These are phyloP conservation scores for Penicillium oxalicum DNA, from an alignment of 2,329 filamentous ascomycete genomes.

Conservation along the genomic window DNA sequence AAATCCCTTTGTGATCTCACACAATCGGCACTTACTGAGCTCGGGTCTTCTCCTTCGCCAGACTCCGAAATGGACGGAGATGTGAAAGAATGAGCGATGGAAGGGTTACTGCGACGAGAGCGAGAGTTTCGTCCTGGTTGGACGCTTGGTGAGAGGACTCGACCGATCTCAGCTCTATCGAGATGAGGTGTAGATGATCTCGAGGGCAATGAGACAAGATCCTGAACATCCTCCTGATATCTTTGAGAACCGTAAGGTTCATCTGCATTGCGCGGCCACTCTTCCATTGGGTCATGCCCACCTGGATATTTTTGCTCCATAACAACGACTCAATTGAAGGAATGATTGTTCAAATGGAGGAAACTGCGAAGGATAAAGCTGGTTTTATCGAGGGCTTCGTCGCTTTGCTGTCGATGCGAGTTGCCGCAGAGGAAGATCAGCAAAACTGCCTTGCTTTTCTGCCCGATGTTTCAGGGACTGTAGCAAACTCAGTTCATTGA, in stretches of 20 bases:
- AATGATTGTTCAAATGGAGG: too few relatives aligned
- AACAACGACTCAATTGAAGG: not conserved
- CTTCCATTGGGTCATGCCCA: not conserved
- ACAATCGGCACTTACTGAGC: not conserved
- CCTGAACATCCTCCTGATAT: not conserved
- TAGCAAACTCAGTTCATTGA: too few relatives aligned
- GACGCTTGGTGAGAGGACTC: conserved; percentile 3
- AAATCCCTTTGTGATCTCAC: not conserved
- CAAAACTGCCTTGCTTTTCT: too few relatives aligned
- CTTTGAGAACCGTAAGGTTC: not conserved
- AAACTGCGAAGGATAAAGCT: too few relatives aligned
- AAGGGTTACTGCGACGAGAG: not conserved
- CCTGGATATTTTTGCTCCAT: not conserved
- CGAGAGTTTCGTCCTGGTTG: not conserved
- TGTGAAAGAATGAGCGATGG: conserved; percentile 3
- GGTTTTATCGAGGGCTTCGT: too few relatives aligned
- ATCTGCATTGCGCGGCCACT: not conserved
- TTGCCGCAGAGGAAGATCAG: too few relatives aligned
- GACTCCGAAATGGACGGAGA: conserved; percentile 5
- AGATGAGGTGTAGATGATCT: conserved; percentile 5
- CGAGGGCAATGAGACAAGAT: not conserved
- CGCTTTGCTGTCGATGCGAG: too few relatives aligned
- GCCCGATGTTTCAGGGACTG: too few relatives aligned
- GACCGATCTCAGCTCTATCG: conserved; percentile 4
- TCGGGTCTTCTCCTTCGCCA: conserved; percentile 5